These are phyloP conservation scores for Apiospora phragmitis DNA, from an alignment of 2,329 filamentous ascomycete genomes.

Conservation along the genomic window DNA sequence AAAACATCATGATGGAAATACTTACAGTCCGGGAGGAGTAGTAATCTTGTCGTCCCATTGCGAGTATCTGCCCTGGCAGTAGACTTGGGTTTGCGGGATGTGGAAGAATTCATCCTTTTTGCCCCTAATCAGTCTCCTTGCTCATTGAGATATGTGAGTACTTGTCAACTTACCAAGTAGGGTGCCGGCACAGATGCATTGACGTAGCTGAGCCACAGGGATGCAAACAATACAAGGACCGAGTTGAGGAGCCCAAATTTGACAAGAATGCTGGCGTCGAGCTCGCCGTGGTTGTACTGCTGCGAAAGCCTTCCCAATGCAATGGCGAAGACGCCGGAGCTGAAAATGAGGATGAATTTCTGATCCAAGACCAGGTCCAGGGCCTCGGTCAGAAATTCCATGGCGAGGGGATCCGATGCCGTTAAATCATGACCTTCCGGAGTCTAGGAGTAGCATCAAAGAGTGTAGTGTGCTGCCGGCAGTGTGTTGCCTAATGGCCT, in stretches of 20 bases:
- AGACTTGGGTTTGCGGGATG: constrained; percentile 86
- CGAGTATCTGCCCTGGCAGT: constrained; percentile 71
- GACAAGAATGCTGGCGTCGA: not conserved
- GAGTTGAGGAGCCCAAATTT: not conserved
- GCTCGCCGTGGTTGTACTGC: not conserved
- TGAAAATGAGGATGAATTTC: not conserved
- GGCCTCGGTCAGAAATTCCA: not conserved
- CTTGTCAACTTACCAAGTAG: constrained; percentile 46
- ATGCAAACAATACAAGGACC: constrained; percentile 17
- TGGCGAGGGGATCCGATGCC: not conserved
- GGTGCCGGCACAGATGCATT: constrained; percentile 48
- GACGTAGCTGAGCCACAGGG: constrained; percentile 41
- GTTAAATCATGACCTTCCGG: not conserved
- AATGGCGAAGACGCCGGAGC: not conserved
- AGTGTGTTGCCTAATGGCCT: not conserved
- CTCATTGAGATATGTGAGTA: not conserved
- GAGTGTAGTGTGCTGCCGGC: not conserved
- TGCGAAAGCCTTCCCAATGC: not conserved
- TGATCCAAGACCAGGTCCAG: not conserved
- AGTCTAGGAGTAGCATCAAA: not conserved
- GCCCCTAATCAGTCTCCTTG: not conserved
- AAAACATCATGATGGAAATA: constrained; percentile 12
- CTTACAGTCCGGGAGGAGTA: constrained; percentile 84
- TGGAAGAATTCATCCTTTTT: constrained; percentile 87
- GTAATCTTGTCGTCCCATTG: constrained; percentile 98